Base-by-base conservation (phyloP, 1,284 basidiomycete genomes). In the Leccinum fallax region DNA sequence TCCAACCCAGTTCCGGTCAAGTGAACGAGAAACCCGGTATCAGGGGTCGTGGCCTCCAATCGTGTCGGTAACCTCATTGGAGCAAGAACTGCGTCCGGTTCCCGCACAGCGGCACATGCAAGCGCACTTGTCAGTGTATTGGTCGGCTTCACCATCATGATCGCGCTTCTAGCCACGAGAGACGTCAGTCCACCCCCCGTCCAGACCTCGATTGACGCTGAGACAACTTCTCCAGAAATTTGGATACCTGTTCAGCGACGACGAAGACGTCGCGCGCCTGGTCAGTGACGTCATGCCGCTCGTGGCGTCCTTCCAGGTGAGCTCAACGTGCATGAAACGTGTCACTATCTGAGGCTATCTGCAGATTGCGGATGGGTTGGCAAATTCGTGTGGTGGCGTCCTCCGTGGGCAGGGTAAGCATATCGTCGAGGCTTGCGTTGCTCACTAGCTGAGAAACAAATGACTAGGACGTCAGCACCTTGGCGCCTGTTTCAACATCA, bases 61-160 rank as follows among this genome's bases (percentile, higher is more conserved):
- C 82, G 87, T 9, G 83, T 93, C 8, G 91, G 91, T 28, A 91
- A 92, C 69, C 77, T 89, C 53, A 85, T 93, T 52, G 91, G 90
- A 8, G 79, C 83, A 9, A 81, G 81, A 51, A 81, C 80, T 4
- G 79, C 86, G 3, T 55, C 66, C 0, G 82, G 81, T 30, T 88
- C 90, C 2, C 85, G 83, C 62, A 76, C 80, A 36, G 83, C 87
- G 1, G 85, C 87, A 4, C 86, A 90, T 66, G 82, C 85, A 2
- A 81, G 87, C 1, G 87, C 88, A 2, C 66, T 88, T 2, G 69
- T 90, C 16, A 88, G 88, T 62, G 83, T 90, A 10, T 63, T 88
- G 13, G 77, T 85, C 1, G 89, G 89, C 2, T 65, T 74, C 10
- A 58, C 82, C 1, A 83, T 91, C 43, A 89, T 90, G 87, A 66